Percentiles rank a stretch among this genome's conserved stretches.
These are phyloP conservation scores for Lasiosphaeriaceae sp. DNA, from an alignment of 495 filamentous ascomycete species.

Conservation along the genomic window DNA sequence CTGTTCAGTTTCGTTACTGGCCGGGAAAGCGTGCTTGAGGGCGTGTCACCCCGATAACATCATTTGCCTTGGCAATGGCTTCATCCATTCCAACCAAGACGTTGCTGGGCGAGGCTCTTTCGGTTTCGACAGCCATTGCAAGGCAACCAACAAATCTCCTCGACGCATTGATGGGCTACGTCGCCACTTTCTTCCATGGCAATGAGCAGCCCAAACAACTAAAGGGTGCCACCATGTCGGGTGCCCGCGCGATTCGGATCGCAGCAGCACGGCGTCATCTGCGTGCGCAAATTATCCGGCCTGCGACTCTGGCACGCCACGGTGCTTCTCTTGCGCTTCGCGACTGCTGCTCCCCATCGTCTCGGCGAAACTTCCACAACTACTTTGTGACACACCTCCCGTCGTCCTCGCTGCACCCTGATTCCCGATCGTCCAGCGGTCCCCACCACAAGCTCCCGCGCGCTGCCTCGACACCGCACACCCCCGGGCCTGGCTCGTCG, in stretches of 20 bases:
- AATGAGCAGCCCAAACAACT: slow-evolving; percentile 1
- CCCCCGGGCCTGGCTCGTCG: slow-evolving; percentile 43
- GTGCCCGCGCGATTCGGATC: slow-evolving; percentile 9
- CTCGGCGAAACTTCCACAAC: slow-evolving; percentile 72
- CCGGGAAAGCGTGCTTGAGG: background rate
- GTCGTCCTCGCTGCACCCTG: slow-evolving; percentile 87
- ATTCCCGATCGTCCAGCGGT: slow-evolving; percentile 57
- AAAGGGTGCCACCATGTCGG: slow-evolving; percentile 11
- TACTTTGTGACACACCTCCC: slow-evolving; percentile 97
- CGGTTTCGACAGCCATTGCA: background rate
- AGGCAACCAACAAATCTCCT: slow-evolving; percentile 15
- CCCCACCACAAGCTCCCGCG: slow-evolving; percentile 82
- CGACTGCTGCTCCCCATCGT: slow-evolving; percentile 10
- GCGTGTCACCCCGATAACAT: slow-evolving; percentile 6
- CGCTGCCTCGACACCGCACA: slow-evolving; percentile 77
- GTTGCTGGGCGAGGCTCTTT: slow-evolving; percentile 4
- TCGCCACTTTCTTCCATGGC: slow-evolving; percentile 45
- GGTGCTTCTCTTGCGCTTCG: slow-evolving; percentile 9
- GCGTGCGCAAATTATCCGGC: slow-evolving; percentile 5
- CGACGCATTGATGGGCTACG: slow-evolving; percentile 43
- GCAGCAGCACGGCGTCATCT: slow-evolving; percentile 17
- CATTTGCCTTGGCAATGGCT: slow-evolving; percentile 8
- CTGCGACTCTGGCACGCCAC: slow-evolving; percentile 11
- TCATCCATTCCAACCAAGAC: slow-evolving; percentile 2
- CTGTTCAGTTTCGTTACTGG: background rate